Conservation (phyloP, 2,329 filamentous ascomycete species). For the Nemania abortiva region DNA sequence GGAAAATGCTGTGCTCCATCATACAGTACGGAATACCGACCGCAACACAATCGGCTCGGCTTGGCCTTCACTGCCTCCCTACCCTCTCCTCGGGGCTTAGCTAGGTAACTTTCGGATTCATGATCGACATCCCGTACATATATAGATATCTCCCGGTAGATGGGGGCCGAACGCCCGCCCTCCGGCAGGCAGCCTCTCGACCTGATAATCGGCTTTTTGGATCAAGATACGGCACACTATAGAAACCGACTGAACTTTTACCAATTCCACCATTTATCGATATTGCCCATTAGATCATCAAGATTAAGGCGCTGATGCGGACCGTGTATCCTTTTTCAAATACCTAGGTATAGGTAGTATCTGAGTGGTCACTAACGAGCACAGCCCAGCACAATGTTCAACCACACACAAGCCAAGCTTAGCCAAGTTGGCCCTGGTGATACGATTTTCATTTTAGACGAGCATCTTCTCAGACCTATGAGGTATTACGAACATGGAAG, state of each 20-base stretch:
- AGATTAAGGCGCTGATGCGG: slow-evolving; percentile 1
- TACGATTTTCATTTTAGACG: slow-evolving; percentile 9
- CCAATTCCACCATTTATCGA: neutral
- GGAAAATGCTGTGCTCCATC: neutral
- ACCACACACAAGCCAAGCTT: neutral
- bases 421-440: slow-evolving; percentile 9
- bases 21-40: neutral
- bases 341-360: too few relatives aligned
- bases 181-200: slow-evolving; percentile 14
- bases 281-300: slow-evolving; percentile 11
- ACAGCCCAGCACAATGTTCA: slow-evolving; percentile 2
- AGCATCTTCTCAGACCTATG: neutral
- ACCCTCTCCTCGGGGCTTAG: slow-evolving; percentile 3
- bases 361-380: neutral
- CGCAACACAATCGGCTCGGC: slow-evolving; percentile 4
- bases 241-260: neutral
- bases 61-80: slow-evolving; percentile 10
- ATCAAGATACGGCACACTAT: slow-evolving; percentile 6
- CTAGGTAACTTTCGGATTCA: neutral
- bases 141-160: slow-evolving; percentile 12
- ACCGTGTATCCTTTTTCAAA: neutral
- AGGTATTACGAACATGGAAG: slow-evolving; percentile 7
- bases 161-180: slow-evolving; percentile 4
- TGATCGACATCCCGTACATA: slow-evolving; percentile 19
- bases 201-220: slow-evolving; percentile 7